Evolutionary conservation across 1,139 yeast species (phyloP).

Genomic region (Scheffersomyces titani): DNA sequence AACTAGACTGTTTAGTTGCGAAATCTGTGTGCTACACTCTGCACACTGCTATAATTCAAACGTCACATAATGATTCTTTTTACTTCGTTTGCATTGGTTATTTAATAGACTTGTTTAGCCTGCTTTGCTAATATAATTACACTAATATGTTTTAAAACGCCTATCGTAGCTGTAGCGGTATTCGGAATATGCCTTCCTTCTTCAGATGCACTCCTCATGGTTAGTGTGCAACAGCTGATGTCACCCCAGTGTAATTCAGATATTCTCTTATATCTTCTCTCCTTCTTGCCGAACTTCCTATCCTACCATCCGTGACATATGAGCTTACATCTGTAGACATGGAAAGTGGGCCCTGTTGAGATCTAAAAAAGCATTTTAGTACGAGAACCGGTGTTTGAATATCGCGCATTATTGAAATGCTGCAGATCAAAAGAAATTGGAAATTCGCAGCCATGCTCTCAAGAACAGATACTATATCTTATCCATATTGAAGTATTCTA

Average conservation of each 20-base stretch:
- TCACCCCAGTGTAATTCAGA: not conserved
- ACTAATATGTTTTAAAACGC: not conserved
- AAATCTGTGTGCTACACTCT: not conserved
- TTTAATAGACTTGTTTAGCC: not conserved
- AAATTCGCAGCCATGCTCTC: too few relatives aligned
- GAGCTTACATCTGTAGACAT: too few relatives aligned
- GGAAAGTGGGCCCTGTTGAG: too few relatives aligned
- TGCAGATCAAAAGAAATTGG: too few relatives aligned
- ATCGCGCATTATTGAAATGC: too few relatives aligned
- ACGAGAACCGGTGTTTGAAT: too few relatives aligned
- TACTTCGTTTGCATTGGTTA: not conserved
- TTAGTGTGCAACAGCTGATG: not conserved
- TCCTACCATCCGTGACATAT: too few relatives aligned
- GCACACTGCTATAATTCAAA: not conserved
- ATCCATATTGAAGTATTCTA: not conserved
- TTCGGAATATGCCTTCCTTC: not conserved
- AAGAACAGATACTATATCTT: too few relatives aligned
- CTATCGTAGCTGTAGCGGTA: not conserved
- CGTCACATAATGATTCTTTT: not conserved
- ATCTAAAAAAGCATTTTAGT: too few relatives aligned
- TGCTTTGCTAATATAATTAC: not conserved
- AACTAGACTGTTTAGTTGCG: constrained; percentile 6
- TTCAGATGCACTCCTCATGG: not conserved
- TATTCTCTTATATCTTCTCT: too few relatives aligned
- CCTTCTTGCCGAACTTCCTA: not conserved